Evolutionary conservation across 768 basidiomycete genomes (phyloP).

Genomic region (Termitomyces eurrhizus): DNA sequence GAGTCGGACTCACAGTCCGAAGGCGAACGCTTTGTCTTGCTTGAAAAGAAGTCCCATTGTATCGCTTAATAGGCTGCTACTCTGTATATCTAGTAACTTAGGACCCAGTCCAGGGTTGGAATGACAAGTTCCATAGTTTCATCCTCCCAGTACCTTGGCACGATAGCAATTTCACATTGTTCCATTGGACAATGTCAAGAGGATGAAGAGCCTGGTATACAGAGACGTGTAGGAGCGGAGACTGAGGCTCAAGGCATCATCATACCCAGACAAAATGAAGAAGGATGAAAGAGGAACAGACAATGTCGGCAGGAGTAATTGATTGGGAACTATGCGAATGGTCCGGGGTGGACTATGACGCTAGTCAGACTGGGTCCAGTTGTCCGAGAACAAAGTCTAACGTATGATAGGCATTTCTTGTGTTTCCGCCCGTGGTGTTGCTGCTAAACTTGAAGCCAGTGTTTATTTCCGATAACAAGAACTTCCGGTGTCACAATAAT

Average conservation of each 20-base stretch:
- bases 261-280: neutral
- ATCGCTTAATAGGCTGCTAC: neutral
- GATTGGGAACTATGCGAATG: neutral
- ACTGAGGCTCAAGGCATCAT: neutral
- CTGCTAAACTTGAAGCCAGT: neutral
- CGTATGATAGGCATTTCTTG: neutral
- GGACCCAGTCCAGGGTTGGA: neutral
- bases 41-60: neutral
- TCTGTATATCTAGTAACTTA: neutral
- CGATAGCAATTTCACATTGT: neutral
- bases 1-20: neutral
- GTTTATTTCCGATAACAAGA: no score
- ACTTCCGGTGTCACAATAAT: neutral
- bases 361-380: neutral
- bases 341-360: no score
- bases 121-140: neutral
- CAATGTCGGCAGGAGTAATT: neutral
- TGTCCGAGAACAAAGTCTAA: no score
- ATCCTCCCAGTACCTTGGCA: neutral
- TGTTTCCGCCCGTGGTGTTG: neutral
- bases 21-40: neutral
- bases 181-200: neutral
- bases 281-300: neutral
- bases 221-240: no score
- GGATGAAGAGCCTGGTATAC: neutral